Conservation (phyloP, 2,329 filamentous ascomycete genomes). For the Penicillium concentricum region DNA sequence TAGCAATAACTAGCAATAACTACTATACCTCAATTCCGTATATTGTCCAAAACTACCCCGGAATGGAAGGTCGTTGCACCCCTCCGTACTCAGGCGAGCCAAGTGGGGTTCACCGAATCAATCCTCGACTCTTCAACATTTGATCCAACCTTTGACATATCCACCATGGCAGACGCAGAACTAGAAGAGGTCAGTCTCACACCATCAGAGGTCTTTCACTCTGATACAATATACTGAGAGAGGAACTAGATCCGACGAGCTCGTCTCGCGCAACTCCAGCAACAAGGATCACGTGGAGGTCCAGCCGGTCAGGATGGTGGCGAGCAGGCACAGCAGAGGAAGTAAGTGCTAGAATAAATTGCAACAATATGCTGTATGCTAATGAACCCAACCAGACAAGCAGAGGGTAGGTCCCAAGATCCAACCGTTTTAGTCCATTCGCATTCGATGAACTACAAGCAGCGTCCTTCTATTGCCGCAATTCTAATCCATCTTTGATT, state of each 20-base stretch:
- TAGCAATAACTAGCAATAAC: too few species aligned
- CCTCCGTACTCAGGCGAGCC: conserved; percentile 20
- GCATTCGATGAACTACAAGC: neutral
- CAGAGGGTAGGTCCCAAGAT: conserved; percentile 29
- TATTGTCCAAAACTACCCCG: neutral
- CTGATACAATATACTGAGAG: conserved; percentile 8
- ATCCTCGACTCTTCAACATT: conserved; percentile 10
- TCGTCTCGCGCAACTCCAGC: conserved; percentile 88
- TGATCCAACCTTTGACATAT: neutral
- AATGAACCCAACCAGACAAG: conserved; percentile 26
- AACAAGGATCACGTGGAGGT: conserved; percentile 54
- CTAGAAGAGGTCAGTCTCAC: conserved; percentile 56
- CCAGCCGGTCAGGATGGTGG: conserved; percentile 49
- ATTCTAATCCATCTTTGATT: conserved; percentile 4
- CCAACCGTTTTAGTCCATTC: neutral
- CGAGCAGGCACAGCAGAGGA: conserved; percentile 62
- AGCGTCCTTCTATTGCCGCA: neutral
- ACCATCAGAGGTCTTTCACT: neutral
- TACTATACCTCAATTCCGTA: neutral
- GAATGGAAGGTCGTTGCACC: neutral
- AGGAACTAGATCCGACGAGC: conserved; percentile 75
- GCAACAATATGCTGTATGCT: neutral
- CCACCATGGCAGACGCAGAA: conserved; percentile 63
- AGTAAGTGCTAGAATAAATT: conserved; percentile 47
- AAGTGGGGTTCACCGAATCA: conserved; percentile 22